Conservation (phyloP, 2,329 filamentous ascomycete species). For the Talaromyces islandicus region DNA sequence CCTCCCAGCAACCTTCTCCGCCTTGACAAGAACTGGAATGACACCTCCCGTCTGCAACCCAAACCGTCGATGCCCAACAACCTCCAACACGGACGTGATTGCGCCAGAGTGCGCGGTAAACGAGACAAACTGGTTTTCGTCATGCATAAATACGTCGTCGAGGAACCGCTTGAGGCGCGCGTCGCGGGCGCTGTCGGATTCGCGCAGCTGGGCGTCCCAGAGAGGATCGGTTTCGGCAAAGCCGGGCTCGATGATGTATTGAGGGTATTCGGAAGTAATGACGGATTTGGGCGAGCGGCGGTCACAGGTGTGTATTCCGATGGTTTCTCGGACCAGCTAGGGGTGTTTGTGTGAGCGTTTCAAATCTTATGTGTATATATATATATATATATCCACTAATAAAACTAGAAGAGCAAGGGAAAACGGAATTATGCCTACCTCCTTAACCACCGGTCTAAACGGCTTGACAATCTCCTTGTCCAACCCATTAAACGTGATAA, state of each 20-base stretch:
- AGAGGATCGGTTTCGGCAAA: constrained; percentile 52
- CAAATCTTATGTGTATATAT: too few relatives aligned
- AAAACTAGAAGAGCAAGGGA: neutral
- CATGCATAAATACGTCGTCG: constrained; percentile 48
- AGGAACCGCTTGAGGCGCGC: constrained; percentile 42
- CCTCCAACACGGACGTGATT: constrained; percentile 48
- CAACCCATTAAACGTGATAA: constrained; percentile 47
- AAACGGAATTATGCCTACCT: constrained; percentile 30
- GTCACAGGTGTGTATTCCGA: constrained; percentile 59
- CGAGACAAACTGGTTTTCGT: constrained; percentile 45
- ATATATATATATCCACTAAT: too few relatives aligned
- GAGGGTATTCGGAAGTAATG: constrained; percentile 46
- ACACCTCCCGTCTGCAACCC: constrained; percentile 44
- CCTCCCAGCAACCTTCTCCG: constrained; percentile 22
- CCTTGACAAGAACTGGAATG: constrained; percentile 47
- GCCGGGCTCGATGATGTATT: constrained; percentile 46
- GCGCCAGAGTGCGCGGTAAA: constrained; percentile 56
- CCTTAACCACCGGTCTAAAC: constrained; percentile 53
- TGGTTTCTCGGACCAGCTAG: constrained; percentile 52
- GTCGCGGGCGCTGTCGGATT: constrained; percentile 45
- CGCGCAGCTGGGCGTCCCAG: constrained; percentile 45
- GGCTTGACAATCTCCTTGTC: constrained; percentile 38
- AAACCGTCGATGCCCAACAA: constrained; percentile 43
- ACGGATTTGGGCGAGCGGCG: constrained; percentile 44
- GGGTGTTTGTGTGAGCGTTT: neutral